Base-by-base conservation (phyloP, 371 early-diverging fungal species). In the Capillidium rhysosporum region DNA sequence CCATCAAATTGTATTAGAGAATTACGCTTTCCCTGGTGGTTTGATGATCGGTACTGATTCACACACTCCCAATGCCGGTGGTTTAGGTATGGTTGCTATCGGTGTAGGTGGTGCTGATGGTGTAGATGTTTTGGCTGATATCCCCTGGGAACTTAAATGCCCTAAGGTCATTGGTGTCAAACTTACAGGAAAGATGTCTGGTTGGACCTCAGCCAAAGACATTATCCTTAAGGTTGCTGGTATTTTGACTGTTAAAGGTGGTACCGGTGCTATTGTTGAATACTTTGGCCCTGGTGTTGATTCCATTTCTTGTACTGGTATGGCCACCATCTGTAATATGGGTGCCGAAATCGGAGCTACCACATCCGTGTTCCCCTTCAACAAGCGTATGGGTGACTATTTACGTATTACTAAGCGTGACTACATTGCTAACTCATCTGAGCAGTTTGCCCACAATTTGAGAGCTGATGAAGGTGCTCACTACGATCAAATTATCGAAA, bases 11-110 rank as follows among this genome's bases (percentile, higher is more conserved):
- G 82, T 96, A 46, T 74, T 96, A 44, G 95, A 95, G 65, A 94
- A 95, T 77, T 95, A 95, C 65, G 94, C 96, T 48, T 89, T 89
- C 71, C 96, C 96, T 21, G 96, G 96, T 65, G 91, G 89, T 61
- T 69, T 95, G 59, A 94, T 95, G 91, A 86, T 94, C 62, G 94
- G 96, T 63, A 93, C 96, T 31, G 89, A 88, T 61, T 71, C 72
- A 40, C 84, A 82, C 66, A 84, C 84, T n/a, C 80, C 80, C 16
- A 80, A 77, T 61, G 75, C 78, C 59, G 92, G 92, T 68, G 92
- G 92, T 63, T 64, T 90, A 53, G 91, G 91, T 57, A 85, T 81
- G 71, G 69, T 90, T 58, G 92, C 92, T 46, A 82, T 92, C 56
- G 92, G 92, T 72, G 90, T 92, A 49, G 92, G 92, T 59, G 92